phyloP scores from a whole-genome alignment of 2,329 filamentous ascomycete species.

The Stachybotrys elegans region DNA sequence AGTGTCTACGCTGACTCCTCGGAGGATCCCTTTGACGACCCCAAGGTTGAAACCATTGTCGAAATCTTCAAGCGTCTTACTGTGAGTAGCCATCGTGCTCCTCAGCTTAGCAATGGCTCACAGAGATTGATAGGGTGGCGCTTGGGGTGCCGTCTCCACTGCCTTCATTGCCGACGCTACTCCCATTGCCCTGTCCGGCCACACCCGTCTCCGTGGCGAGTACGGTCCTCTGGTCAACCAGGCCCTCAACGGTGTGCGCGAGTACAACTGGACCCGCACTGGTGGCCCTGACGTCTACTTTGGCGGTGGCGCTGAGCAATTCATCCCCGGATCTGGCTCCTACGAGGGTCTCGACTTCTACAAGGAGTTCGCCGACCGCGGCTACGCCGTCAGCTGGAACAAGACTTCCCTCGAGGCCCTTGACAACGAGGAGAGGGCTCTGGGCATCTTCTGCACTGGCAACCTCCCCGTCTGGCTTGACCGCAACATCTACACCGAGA shows the following conservation, averaged over 20 bases:
- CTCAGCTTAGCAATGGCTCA: conserved; percentile 8
- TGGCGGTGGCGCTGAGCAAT: conserved; percentile 78
- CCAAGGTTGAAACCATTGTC: conserved; percentile 79
- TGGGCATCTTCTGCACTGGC: conserved; percentile 71
- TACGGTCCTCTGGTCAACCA: conserved; percentile 72
- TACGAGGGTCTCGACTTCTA: conserved; percentile 75
- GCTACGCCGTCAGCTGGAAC: conserved; percentile 69
- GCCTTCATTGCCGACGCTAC: conserved; percentile 79
- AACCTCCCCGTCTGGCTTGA: conserved; percentile 84
- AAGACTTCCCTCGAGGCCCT: conserved; percentile 62
- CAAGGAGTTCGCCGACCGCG: conserved; percentile 65
- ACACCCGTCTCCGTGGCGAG: conserved; percentile 64
- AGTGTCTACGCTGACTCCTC: conserved; percentile 74
- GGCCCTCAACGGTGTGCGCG: conserved; percentile 68
- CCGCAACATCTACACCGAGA: conserved; percentile 72
- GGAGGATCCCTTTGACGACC: conserved; percentile 69
- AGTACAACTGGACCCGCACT: conserved; percentile 77
- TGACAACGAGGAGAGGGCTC: conserved; percentile 55
- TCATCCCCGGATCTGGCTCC: conserved; percentile 59
- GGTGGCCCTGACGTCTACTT: conserved; percentile 76
- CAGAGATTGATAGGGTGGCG: conserved; percentile 33
- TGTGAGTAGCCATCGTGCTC: conserved; percentile 34
- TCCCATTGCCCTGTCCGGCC: conserved; percentile 67
- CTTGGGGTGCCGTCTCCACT: conserved; percentile 68
- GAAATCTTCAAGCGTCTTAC: conserved; percentile 70